These are phyloP conservation scores for Lichtheimia hyalospora DNA, from an alignment of 371 early-diverging fungal species.

Conservation along the genomic window DNA sequence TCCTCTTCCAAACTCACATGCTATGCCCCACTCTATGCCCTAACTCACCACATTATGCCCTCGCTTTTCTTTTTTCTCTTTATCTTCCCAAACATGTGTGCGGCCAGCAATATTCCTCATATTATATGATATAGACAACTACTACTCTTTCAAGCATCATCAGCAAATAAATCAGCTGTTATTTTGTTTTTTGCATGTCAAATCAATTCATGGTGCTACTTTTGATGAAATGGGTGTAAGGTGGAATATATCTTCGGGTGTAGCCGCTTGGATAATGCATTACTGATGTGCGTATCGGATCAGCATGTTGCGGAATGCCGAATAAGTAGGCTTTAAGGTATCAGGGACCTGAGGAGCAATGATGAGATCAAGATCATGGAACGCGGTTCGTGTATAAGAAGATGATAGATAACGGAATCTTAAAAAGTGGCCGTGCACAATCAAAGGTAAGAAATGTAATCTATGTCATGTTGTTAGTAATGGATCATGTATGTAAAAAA, in stretches of 20 bases:
- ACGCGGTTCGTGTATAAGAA: constrained; percentile 4
- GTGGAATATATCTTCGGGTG: no score
- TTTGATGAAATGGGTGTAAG: not conserved
- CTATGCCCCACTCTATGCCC: not conserved
- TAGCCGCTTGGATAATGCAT: no score
- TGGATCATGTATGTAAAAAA: not conserved
- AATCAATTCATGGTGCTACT: not conserved
- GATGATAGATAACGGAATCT: constrained; percentile 5
- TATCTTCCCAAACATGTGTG: no score
- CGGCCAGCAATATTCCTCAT: no score
- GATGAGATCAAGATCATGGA: constrained; percentile 3
- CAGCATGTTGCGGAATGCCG: not conserved
- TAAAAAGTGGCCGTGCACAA: constrained; percentile 1
- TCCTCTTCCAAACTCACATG: not conserved
- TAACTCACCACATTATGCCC: no score
- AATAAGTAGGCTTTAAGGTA: constrained; percentile 2
- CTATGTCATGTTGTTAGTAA: not conserved
- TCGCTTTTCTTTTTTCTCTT: no score
- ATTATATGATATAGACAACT: not conserved
- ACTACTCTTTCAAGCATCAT: not conserved
- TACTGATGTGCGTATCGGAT: not conserved
- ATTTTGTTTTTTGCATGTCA: constrained; percentile 1
- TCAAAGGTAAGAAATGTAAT: not conserved
- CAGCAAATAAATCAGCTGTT: constrained; percentile 1
- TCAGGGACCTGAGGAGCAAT: not conserved